Base-by-base conservation (phyloP, 768 basidiomycete genomes). In the Solioccasus polychromus region DNA sequence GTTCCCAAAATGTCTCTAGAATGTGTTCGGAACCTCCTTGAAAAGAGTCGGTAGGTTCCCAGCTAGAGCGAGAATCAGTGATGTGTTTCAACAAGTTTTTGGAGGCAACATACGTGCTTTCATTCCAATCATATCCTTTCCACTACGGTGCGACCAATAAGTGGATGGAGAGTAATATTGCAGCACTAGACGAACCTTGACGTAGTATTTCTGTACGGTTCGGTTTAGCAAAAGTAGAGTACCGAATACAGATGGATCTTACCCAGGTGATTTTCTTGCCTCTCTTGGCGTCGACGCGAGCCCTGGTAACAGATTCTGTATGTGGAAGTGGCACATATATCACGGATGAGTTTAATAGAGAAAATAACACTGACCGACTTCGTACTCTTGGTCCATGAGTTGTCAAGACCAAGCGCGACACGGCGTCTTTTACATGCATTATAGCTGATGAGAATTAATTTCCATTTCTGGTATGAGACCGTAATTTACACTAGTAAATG, bases 41-140 rank as follows among this genome's bases (percentile, higher is more conserved):
- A 48, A 88, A 85, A 8, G 82, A 83, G 41, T 76, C 69, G 8
- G 67, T 60, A 8, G 85, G 84, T 52, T 88, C 85, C 84, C 84
- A 87, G 9, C 85, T 87, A 42, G 29, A 35, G 17, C 26, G 45
- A 35, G 30, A 38, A 45, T 55, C 42, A 18, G 35, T 48, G 8
- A 51, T n/a, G 42, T 22, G 42, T 12, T 15, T 18, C 28, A 20
- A 20, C 12, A 20, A 23, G 22, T 20, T 36, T 43, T 44, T 24
- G 45, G 28, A 39, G 35, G 35, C 42, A 12, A 70, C 82, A 52
- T 67, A 80, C 82, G 81, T 84, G 72, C 78, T 73, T 25, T 80
- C 80, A 5, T 72, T 66, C 38, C 67, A 68, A 23, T 45, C 50
- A 53, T 81, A 84, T 8, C 76, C 77, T 59, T 82, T 83, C 82